Evolutionary conservation across 1,284 basidiomycete species (phyloP).

Genomic region (Takashimella koratensis): DNA sequence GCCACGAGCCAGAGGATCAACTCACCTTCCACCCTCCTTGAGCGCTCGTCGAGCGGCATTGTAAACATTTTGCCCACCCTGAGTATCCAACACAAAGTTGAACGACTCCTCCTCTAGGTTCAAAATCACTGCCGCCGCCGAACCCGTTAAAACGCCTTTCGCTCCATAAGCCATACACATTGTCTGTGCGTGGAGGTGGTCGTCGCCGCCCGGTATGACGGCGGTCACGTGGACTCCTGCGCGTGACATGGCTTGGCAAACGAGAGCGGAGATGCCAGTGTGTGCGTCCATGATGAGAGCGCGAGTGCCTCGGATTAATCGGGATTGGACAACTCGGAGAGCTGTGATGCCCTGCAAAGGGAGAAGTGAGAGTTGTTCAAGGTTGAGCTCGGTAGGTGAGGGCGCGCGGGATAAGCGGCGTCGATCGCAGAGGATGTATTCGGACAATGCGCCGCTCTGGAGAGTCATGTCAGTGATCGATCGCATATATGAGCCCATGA

Average conservation of each 20-base stretch:
- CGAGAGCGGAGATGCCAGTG: constrained; percentile 68
- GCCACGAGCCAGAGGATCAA: constrained; percentile 10
- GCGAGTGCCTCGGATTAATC: constrained; percentile 45
- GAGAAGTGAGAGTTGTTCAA: constrained; percentile 75
- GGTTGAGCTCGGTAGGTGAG: constrained; percentile 48
- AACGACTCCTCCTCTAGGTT: constrained; percentile 51
- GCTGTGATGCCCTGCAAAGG: constrained; percentile 71
- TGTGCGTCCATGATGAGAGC: constrained; percentile 71
- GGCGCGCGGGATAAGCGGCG: constrained; percentile 70
- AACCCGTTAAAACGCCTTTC: constrained; percentile 40
- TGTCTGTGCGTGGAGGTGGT: constrained; percentile 21
- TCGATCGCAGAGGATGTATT: constrained; percentile 76
- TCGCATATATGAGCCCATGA: constrained; percentile 4
- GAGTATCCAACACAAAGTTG: constrained; percentile 73
- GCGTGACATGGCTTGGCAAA: constrained; percentile 64
- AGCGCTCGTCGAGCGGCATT: constrained; percentile 65
- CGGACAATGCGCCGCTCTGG: constrained; percentile 77
- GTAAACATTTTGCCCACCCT: constrained; percentile 72
- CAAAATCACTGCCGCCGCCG: constrained; percentile 37
- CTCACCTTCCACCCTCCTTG: constrained; percentile 47
- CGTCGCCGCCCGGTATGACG: constrained; percentile 37
- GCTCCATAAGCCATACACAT: constrained; percentile 41
- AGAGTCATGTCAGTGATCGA: too few species aligned
- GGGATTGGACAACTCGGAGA: constrained; percentile 67
- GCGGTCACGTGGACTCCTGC: constrained; percentile 43